Evolutionary conservation across 306 rosid species (phyloP).

Genomic region (Glycine tomentella): DNA sequence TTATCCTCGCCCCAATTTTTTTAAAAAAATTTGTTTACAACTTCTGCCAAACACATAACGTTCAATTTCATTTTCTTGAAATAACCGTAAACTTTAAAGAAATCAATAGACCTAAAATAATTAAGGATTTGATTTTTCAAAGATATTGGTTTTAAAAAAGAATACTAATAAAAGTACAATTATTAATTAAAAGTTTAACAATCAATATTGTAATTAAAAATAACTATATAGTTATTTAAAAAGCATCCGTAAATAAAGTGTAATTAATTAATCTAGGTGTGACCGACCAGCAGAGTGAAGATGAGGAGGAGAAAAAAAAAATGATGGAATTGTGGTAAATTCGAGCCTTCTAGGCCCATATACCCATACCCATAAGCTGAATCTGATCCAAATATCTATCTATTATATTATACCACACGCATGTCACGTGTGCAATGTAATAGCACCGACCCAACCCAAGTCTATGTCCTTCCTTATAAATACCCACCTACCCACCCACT

Average conservation of each 20-base stretch:
- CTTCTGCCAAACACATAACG: too few relatives aligned
- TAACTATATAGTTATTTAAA: too few relatives aligned
- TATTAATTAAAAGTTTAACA: too few relatives aligned
- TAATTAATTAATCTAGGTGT: not conserved
- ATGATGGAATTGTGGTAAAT: not conserved
- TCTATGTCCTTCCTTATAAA: constrained; percentile 24
- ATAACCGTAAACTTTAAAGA: too few relatives aligned
- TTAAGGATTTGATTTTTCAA: too few relatives aligned
- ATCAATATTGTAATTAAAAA: not conserved
- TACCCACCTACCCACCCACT: not conserved
- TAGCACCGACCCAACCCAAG: too few relatives aligned
- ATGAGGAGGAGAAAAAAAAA: constrained; percentile 7
- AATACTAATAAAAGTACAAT: too few relatives aligned
- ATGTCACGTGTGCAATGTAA: constrained; percentile 21
- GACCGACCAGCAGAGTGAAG: not conserved
- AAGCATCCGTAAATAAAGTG: not conserved
- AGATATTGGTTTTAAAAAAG: too few relatives aligned
- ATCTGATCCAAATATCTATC: not conserved
- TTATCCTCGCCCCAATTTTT: too few relatives aligned
- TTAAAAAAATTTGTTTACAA: too few relatives aligned
- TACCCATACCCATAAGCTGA: not conserved
- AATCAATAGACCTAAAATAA: too few relatives aligned
- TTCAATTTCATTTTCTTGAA: too few relatives aligned
- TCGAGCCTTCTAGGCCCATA: constrained; percentile 5
- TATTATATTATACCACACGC: not conserved